These are phyloP conservation scores for Clausena lansium DNA, from an alignment of 345 rosid species.

Conservation along the genomic window DNA sequence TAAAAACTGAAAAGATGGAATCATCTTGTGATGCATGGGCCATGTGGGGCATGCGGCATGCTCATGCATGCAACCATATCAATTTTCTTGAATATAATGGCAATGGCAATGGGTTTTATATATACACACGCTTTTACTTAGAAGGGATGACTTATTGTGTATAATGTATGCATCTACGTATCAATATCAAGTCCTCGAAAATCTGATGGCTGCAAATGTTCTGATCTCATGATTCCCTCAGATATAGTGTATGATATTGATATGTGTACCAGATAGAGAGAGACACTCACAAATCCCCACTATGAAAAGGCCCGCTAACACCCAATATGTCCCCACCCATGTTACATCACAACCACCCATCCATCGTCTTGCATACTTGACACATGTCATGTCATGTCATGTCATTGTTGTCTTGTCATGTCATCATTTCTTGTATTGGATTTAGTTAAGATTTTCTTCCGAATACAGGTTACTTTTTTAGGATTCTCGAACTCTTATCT, in stretches of 20 bases:
- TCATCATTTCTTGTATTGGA: neutral
- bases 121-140: neutral
- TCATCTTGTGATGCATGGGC: neutral
- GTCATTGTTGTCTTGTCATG: slow-evolving; percentile 12
- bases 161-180: neutral
- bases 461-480: too few species aligned
- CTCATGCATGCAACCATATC: too few species aligned
- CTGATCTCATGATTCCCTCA: neutral
- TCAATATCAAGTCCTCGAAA: neutral
- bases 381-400: slow-evolving; percentile 11
- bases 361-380: slow-evolving; percentile 9
- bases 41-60: neutral
- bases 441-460: too few species aligned
- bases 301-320: slow-evolving; percentile 28
- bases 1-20: neutral
- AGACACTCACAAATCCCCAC: neutral
- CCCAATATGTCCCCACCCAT: slow-evolving; percentile 20
- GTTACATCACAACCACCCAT: slow-evolving; percentile 30
- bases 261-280: neutral
- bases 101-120: too few species aligned
- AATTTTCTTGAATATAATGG: too few species aligned
- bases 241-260: neutral
- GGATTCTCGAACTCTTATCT: too few species aligned
- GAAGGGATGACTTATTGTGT: too few species aligned
- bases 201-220: neutral